Base-by-base conservation (phyloP, 2,329 filamentous ascomycete genomes). In the Exophiala xenobiotica region DNA sequence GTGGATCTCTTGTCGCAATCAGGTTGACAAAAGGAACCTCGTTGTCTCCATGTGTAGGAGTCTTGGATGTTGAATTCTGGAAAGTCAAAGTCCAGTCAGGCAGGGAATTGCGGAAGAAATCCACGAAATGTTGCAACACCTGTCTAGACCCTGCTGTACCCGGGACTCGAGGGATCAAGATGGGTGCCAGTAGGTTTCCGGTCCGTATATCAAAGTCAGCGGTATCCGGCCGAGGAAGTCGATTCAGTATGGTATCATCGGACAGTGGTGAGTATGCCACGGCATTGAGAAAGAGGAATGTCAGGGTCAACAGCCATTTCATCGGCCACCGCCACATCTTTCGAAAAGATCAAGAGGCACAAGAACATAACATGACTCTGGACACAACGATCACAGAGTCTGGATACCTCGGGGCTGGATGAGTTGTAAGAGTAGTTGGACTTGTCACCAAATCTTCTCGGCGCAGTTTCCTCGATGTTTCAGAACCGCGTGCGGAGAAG, bases 31-130 rank as follows among this genome's bases (percentile, higher is more conserved):
- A 97, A 0, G 90, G 89, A 0, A 97, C 75, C 5, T 88, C 77
- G 48, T 77, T 77, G 51, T 83, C 77, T 4, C 84, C 83, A 0
- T 87, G 88, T 0, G 81, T 81, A 0, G 92, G 92, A 0, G 92
- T 97, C 58, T 78, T 87, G 22, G 85, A 81, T 0, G 89, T 92
- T n/a, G 88, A 90, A 70, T 97, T 97, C 66, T 99, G 92, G 72
- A 89, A 88, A 41, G 85, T 78, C 37, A 96, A 68, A 4, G 74
- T 79, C 93, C 93, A 99, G 27, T 80, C 73, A 1, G 92, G 90
- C 18, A 97, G 80, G 14, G 83, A 75, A 4, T 74, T 76, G 43
- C 71, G 71, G 72, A 97, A 96, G 78, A 93, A 97, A 67, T 86
- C 74, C 64, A 85, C 80, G 64, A 99, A 90, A 71, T 97, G 92